Percentiles rank a stretch among this genome's conserved stretches.
phyloP scores from a whole-genome alignment of 2,329 filamentous ascomycete species.

The Phyllosticta ampelicida region DNA sequence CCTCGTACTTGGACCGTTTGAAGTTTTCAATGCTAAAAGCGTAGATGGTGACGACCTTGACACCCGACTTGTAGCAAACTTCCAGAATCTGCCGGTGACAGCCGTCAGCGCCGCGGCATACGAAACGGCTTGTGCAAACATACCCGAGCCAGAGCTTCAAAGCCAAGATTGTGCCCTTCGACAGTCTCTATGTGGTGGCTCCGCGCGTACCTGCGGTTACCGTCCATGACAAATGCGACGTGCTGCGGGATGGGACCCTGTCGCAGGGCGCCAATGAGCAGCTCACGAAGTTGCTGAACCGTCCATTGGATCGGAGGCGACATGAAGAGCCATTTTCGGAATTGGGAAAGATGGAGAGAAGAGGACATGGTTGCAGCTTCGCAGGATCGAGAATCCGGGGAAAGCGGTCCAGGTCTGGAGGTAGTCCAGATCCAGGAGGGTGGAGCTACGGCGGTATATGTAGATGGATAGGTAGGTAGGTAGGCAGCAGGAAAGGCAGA shows the following conservation, averaged over 20 bases:
- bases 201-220: conserved; percentile 85
- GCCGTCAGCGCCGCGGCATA: conserved; percentile 4
- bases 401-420: no score
- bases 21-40: conserved; percentile 99
- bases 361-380: conserved; percentile 6
- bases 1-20: conserved; percentile 91
- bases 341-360: conserved; percentile 49
- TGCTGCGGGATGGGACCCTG: conserved; percentile 90
- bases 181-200: conserved; percentile 90
- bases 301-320: conserved; percentile 89
- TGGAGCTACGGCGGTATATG: background rate
- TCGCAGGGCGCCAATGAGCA: conserved; percentile 77
- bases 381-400: background rate
- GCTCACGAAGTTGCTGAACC: conserved; percentile 65
- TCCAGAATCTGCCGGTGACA: conserved; percentile 58
- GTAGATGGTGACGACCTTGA: conserved; percentile 94
- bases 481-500: background rate
- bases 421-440: background rate
- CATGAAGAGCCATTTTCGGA: conserved; percentile 67
- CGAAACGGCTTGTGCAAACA: conserved; percentile 11
- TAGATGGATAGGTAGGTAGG: background rate
- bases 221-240: conserved; percentile 99
- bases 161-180: conserved; percentile 90
- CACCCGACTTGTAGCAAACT: conserved; percentile 94
- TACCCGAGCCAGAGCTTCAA: conserved; percentile 85